A percentile compares a stretch with the other conserved stretches of the same genome.
These are phyloP conservation scores for Escovopsis sp. DNA, from an alignment of 2,329 filamentous ascomycete genomes.

Conservation along the genomic window DNA sequence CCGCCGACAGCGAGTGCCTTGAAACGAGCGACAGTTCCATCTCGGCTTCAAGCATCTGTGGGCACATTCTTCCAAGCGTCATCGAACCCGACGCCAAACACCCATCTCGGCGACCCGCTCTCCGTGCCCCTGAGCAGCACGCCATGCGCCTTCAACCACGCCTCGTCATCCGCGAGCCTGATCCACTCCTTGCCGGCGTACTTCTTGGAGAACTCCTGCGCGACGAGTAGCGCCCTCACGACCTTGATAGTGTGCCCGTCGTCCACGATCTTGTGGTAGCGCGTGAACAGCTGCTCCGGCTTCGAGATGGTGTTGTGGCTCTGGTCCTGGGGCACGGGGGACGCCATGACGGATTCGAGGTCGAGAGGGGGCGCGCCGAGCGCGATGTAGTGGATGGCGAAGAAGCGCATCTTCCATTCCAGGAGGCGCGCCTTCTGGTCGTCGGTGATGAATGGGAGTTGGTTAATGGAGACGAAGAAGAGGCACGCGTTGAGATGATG, in stretches of 20 bases:
- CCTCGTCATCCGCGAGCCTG: conserved; percentile 35
- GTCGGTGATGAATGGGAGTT: conserved; percentile 42
- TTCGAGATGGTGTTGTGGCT: conserved; percentile 23
- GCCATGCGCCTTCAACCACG: conserved; percentile 47
- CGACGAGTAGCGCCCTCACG: conserved; percentile 52
- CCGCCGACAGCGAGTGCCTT: background rate
- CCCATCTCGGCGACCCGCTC: conserved; percentile 43
- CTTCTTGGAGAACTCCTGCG: conserved; percentile 33
- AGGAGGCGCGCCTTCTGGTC: conserved; percentile 53
- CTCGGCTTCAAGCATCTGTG: background rate
- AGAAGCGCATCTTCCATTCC: conserved; percentile 67
- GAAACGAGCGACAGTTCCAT: background rate
- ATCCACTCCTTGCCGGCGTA: conserved; percentile 35
- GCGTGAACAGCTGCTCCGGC: conserved; percentile 33
- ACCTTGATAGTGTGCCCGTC: conserved; percentile 77
- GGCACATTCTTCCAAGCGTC: conserved; percentile 41
- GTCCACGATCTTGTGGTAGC: conserved; percentile 40
- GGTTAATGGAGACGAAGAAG: conserved; percentile 59
- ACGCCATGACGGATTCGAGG: conserved; percentile 42
- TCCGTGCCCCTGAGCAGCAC: conserved; percentile 50
- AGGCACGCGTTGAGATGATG: conserved; percentile 59
- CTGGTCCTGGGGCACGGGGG: conserved; percentile 32
- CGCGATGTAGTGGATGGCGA: conserved; percentile 61
- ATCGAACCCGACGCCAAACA: conserved; percentile 46
- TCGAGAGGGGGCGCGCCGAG: conserved; percentile 47